Evolutionary conservation across 2,329 filamentous ascomycete genomes (phyloP).

Genomic region (Epichloe sibirici): DNA sequence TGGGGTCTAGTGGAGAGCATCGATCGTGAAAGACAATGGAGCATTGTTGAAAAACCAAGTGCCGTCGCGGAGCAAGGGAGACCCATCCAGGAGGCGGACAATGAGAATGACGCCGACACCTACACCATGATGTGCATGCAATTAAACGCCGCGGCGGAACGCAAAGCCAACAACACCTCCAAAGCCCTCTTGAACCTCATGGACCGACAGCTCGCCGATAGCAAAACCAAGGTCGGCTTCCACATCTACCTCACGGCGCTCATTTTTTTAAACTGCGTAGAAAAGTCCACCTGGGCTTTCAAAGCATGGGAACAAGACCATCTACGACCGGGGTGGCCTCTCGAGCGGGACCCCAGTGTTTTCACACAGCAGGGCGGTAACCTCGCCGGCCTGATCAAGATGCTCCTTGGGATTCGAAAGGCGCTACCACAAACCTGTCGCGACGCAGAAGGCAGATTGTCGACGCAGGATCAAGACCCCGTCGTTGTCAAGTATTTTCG

Average conservation of each 20-base stretch:
- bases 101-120: constrained; percentile 39
- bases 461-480: constrained; percentile 34
- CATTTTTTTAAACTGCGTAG: constrained; percentile 52
- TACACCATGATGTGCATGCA: constrained; percentile 53
- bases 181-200: constrained; percentile 46
- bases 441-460: constrained; percentile 34
- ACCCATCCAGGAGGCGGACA: constrained; percentile 36
- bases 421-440: constrained; percentile 42
- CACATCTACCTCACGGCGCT: constrained; percentile 49
- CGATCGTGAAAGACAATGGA: constrained; percentile 51
- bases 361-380: constrained; percentile 48
- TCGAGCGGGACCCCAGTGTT: constrained; percentile 41
- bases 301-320: constrained; percentile 55
- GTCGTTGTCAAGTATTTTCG: constrained; percentile 40
- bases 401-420: constrained; percentile 49
- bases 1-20: constrained; percentile 56
- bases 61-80: constrained; percentile 28
- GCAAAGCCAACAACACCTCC: constrained; percentile 48
- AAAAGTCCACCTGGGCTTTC: constrained; percentile 58
- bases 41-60: constrained; percentile 36
- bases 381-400: constrained; percentile 45
- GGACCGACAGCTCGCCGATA: constrained; percentile 48
- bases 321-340: constrained; percentile 47
- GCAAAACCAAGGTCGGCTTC: constrained; percentile 46
- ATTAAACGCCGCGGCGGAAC: constrained; percentile 51